phyloP scores from a whole-genome alignment of 2,329 filamentous ascomycete genomes.

The Hypoxylon sp. region DNA sequence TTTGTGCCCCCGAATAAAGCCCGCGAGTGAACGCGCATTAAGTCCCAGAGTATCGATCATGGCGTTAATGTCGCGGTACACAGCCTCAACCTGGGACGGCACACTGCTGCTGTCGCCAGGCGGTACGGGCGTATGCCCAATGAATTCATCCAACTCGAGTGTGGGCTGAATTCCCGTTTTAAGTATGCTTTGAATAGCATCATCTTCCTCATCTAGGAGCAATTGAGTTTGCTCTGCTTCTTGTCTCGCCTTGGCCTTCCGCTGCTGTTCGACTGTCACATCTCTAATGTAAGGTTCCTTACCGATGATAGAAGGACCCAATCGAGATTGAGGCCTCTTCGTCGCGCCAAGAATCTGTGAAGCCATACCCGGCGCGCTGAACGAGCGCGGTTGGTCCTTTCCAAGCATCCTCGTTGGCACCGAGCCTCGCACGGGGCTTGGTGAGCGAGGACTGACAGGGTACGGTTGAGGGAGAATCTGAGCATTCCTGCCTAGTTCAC shows the following conservation, averaged over 20 bases:
- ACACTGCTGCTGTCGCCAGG: constrained; percentile 64
- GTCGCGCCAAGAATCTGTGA: constrained; percentile 59
- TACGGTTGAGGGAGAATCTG: constrained; percentile 64
- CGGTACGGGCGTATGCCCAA: constrained; percentile 66
- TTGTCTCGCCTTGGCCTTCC: constrained; percentile 61
- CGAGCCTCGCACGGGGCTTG: constrained; percentile 72
- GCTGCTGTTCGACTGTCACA: constrained; percentile 59
- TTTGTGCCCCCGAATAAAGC: constrained; percentile 73
- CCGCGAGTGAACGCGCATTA: constrained; percentile 74
- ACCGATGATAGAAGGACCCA: constrained; percentile 52
- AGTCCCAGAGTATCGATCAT: constrained; percentile 95
- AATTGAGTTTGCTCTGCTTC: constrained; percentile 65
- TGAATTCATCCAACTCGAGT: constrained; percentile 71
- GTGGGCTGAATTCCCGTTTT: constrained; percentile 68
- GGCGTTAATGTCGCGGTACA: constrained; percentile 84
- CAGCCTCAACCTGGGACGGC: constrained; percentile 69
- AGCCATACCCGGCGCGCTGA: constrained; percentile 68
- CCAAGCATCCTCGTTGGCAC: constrained; percentile 60
- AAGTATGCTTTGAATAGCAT: constrained; percentile 70
- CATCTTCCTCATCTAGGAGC: constrained; percentile 74
- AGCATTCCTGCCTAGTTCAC: constrained; percentile 59
- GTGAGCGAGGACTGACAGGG: constrained; percentile 71
- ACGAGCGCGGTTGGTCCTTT: constrained; percentile 62
- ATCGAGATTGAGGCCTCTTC: constrained; percentile 50
- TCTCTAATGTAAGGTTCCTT: constrained; percentile 55